Conservation (phyloP, 2,329 filamentous ascomycete species). For the Colletotrichum theobromicola region DNA sequence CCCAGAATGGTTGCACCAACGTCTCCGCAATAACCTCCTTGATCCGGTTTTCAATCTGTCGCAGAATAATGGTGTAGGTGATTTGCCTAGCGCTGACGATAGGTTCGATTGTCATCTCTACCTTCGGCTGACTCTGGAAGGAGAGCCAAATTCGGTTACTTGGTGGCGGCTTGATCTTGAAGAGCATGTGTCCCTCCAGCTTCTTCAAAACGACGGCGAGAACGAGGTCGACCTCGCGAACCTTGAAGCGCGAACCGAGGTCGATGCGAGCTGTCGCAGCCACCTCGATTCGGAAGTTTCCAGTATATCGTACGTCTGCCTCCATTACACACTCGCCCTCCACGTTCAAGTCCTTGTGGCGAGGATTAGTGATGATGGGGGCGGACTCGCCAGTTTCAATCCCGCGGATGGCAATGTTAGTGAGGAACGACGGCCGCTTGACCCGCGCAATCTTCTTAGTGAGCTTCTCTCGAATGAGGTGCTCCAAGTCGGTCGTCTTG, state of each 20-base stretch:
- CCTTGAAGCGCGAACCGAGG: slow-evolving; percentile 85
- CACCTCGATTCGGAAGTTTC: slow-evolving; percentile 88
- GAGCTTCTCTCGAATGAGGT: slow-evolving; percentile 82
- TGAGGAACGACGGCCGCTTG: slow-evolving; percentile 89
- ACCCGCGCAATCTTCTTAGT: slow-evolving; percentile 96
- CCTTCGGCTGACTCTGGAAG: slow-evolving; percentile 91
- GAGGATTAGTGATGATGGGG: slow-evolving; percentile 87
- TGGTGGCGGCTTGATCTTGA: slow-evolving; percentile 92
- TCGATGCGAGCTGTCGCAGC: slow-evolving; percentile 94
- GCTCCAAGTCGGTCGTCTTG: slow-evolving; percentile 81
- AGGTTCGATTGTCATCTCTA: slow-evolving; percentile 93
- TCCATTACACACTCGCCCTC: slow-evolving; percentile 90
- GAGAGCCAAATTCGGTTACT: slow-evolving; percentile 97
- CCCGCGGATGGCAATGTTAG: slow-evolving; percentile 79
- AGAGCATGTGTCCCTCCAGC: slow-evolving; percentile 81
- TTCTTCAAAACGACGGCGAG: slow-evolving; percentile 85
- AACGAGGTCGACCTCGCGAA: slow-evolving; percentile 86
- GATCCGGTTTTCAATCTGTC: slow-evolving; percentile 93
- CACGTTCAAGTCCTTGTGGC: slow-evolving; percentile 86
- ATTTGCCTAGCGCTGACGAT: slow-evolving; percentile 96
- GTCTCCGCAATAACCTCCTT: slow-evolving; percentile 94
- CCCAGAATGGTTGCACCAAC: slow-evolving; percentile 92
- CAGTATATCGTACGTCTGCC: slow-evolving; percentile 86
- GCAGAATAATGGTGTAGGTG: slow-evolving; percentile 88
- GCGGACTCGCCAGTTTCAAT: slow-evolving; percentile 88